Conservation (phyloP, 148 eudicot species). For the Vaccinium darrowii region DNA sequence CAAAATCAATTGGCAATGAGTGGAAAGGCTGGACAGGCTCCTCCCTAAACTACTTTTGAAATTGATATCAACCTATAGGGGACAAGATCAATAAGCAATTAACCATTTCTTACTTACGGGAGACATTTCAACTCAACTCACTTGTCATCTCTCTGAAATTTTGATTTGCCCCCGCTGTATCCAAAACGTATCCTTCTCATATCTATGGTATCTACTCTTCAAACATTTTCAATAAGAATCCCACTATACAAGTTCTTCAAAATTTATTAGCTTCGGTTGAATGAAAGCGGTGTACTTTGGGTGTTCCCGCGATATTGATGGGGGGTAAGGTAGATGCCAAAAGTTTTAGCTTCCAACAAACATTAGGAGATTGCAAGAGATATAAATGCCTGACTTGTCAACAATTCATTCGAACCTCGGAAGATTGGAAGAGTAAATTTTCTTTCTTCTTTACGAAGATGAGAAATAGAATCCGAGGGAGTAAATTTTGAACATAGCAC, state of each 20-base stretch:
- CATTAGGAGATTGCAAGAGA: background rate
- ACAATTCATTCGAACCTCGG: background rate
- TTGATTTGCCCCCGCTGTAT: too few species aligned
- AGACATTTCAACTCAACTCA: too few species aligned
- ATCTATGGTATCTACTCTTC: too few species aligned
- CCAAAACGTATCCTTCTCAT: too few species aligned
- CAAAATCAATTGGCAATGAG: too few species aligned
- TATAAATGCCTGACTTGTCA: too few species aligned
- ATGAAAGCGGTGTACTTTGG: background rate
- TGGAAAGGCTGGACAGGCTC: background rate
- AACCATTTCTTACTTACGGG: too few species aligned
- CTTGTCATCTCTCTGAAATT: too few species aligned
- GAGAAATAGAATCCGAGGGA: background rate
- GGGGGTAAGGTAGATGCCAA: background rate
- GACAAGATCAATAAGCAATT: too few species aligned
- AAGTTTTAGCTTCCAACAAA: background rate
- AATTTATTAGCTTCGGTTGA: background rate
- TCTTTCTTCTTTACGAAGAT: background rate
- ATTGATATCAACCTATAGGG: background rate
- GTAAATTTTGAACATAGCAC: conserved; percentile 5
- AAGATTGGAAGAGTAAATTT: background rate
- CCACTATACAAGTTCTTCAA: background rate
- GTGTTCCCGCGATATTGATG: background rate
- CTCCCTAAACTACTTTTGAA: background rate
- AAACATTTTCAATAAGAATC: background rate